Evolutionary conservation across 768 basidiomycete species (phyloP).

Genomic region (Dentipellis fragilis): DNA sequence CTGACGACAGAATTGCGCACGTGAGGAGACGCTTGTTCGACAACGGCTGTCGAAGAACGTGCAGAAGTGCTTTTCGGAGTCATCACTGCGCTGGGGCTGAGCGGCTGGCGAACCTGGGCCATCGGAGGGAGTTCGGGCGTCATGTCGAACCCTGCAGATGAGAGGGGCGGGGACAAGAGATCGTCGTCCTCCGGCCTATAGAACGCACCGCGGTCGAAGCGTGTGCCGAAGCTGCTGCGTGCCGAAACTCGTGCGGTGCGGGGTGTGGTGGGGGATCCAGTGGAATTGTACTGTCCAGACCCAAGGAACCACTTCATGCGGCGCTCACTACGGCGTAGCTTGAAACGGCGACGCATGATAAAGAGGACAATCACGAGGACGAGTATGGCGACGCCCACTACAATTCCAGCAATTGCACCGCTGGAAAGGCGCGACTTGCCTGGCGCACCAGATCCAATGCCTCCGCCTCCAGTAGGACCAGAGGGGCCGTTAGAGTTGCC

Average conservation of each 20-base stretch:
- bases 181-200: not conserved
- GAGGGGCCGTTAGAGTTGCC: not conserved
- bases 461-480: not conserved
- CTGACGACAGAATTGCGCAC: not conserved
- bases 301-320: slow-evolving; percentile 38
- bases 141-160: not conserved
- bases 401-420: slow-evolving; percentile 40
- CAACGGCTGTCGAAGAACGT: not conserved
- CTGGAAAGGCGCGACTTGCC: slow-evolving; percentile 23
- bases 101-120: slow-evolving; percentile 1
- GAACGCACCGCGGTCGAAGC: slow-evolving; percentile 21
- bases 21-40: not conserved
- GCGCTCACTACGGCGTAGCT: slow-evolving; percentile 30
- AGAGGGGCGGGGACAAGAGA: not conserved
- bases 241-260: slow-evolving; percentile 20
- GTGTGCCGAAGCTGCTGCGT: slow-evolving; percentile 59
- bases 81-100: not conserved
- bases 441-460: not conserved
- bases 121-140: not conserved
- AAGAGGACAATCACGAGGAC: slow-evolving; percentile 29
- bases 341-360: slow-evolving; percentile 36
- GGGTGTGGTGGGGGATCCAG: slow-evolving; percentile 9
- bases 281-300: slow-evolving; percentile 11
- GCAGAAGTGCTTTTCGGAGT: not conserved
- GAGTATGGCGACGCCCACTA: slow-evolving; percentile 20